phyloP scores from a whole-genome alignment of 1,284 basidiomycete species.

The Malassezia vespertilionis region DNA sequence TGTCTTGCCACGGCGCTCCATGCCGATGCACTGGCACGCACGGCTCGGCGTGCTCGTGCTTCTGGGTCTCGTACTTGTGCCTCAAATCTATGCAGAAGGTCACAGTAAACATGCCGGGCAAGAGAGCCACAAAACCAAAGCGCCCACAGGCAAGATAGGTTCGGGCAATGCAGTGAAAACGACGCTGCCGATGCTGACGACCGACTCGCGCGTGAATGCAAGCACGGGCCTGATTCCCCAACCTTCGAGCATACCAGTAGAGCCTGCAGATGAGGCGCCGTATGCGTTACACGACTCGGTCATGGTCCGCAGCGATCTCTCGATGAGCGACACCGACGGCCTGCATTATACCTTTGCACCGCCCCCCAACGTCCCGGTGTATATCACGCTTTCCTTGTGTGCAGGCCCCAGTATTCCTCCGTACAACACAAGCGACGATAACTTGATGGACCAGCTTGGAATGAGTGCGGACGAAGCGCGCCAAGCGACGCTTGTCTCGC shows the following conservation, averaged over 20 bases:
- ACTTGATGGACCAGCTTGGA: slow-evolving; percentile 21
- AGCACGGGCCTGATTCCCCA: slow-evolving; percentile 6
- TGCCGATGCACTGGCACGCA: too few relatives aligned
- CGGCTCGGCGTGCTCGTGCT: too few relatives aligned
- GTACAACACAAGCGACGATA: slow-evolving; percentile 34
- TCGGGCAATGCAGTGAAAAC: background rate
- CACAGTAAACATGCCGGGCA: too few relatives aligned
- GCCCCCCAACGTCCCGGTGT: slow-evolving; percentile 17
- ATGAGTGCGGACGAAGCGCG: slow-evolving; percentile 23
- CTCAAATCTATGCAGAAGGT: too few relatives aligned
- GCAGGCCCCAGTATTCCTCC: slow-evolving; percentile 32
- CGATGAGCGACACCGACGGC: slow-evolving; percentile 17
- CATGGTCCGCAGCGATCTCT: slow-evolving; percentile 20
- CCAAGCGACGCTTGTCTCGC: slow-evolving; percentile 23
- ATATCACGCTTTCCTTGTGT: slow-evolving; percentile 34
- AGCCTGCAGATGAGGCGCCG: background rate
- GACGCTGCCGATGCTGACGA: slow-evolving; percentile 8
- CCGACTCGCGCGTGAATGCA: slow-evolving; percentile 4
- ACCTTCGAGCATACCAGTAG: background rate
- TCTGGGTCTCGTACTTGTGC: too few relatives aligned
- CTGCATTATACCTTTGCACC: slow-evolving; percentile 28
- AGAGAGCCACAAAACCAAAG: too few relatives aligned
- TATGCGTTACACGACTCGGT: slow-evolving; percentile 23
- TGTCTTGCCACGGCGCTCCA: too few relatives aligned
- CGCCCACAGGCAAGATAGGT: background rate